Base-by-base conservation (phyloP, 139 green algal genomes). In the Picochlorum sp. region DNA sequence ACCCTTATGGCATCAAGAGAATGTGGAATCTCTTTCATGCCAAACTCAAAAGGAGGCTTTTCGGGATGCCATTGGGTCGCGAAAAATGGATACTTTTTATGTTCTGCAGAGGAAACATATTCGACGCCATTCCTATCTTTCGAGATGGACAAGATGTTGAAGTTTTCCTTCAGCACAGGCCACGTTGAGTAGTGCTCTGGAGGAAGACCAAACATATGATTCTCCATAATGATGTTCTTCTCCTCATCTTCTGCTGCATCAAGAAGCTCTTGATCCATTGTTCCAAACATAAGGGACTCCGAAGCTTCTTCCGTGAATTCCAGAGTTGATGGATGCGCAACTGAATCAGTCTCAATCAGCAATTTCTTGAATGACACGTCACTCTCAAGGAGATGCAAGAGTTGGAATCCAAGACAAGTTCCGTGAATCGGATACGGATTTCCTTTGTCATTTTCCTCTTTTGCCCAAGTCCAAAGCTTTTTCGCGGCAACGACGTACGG, bases 31-130 rank as follows among this genome's bases (percentile, higher is more conserved):
- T 85, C 77, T 6, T 72, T 37, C 73, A 88, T 85, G 64, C 77
- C 78, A 77, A 93, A 93, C 72, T 93, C 86, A 56, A 70, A 90
- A 14, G 85, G 84, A 18, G 86, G 85, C 78, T 92, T 93, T 80
- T 93, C 86, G 3, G 86, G 86, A 78, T 92, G 86, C 86, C 86
- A 92, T 71, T 92, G 85, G 5, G 78, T 82, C 65, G 76, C 86
- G 26, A 81, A 85, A 78, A 94, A 94, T 28, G 86, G 86, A 63
- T 90, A 92, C 52, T 75, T 78, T 69, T 82, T 81, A 65, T 77
- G 81, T 78, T 94, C 85, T 52, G 89, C 85, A 2, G 78, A 87
- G 23, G 70, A 79, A 37, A 92, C 73, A 62, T 94, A 94, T 75
- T 88, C 80, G 0, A 76, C 28, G 31, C 86, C 85, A 34, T 88